Percentiles rank a stretch among this genome's conserved stretches.
phyloP scores from a whole-genome alignment of 176 grass and related monocot species.

The Poa annua region DNA sequence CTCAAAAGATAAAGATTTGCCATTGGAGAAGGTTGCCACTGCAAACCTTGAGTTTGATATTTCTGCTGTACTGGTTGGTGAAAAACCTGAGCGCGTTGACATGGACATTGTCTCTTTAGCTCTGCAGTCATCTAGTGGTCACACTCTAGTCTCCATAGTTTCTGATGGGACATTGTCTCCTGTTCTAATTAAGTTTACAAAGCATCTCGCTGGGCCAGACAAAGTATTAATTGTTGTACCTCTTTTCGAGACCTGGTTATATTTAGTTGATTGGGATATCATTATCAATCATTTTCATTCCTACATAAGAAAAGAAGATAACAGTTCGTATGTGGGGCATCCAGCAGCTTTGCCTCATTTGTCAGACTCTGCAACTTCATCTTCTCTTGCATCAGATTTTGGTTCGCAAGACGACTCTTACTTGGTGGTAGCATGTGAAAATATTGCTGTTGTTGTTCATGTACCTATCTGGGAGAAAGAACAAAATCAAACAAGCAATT shows the following conservation, averaged over 20 bases:
- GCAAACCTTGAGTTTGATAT: constrained; percentile 63
- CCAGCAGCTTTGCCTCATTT: constrained; percentile 37
- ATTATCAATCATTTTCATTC: constrained; percentile 68
- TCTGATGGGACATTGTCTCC: constrained; percentile 60
- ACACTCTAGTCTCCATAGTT: constrained; percentile 57
- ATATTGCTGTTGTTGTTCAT: constrained; percentile 69
- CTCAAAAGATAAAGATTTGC: constrained; percentile 51
- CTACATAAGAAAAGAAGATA: constrained; percentile 47
- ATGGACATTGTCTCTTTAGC: constrained; percentile 57
- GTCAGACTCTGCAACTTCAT: constrained; percentile 36
- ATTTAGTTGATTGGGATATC: constrained; percentile 72
- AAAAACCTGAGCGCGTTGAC: constrained; percentile 57
- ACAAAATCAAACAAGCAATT: constrained; percentile 44
- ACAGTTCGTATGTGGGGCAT: constrained; percentile 35
- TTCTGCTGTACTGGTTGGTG: constrained; percentile 64
- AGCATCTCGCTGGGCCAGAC: constrained; percentile 48
- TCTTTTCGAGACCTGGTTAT: constrained; percentile 81
- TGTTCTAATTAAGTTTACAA: constrained; percentile 63
- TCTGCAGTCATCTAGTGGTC: constrained; percentile 53
- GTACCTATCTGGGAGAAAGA: constrained; percentile 72
- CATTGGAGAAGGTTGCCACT: constrained; percentile 60
- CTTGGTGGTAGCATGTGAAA: constrained; percentile 74
- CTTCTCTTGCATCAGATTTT: constrained; percentile 56
- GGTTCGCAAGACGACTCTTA: constrained; percentile 47
- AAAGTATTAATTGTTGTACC: constrained; percentile 61